These are phyloP conservation scores for Exophiala xenobiotica DNA, from an alignment of 2,329 filamentous ascomycete species.

Conservation along the genomic window DNA sequence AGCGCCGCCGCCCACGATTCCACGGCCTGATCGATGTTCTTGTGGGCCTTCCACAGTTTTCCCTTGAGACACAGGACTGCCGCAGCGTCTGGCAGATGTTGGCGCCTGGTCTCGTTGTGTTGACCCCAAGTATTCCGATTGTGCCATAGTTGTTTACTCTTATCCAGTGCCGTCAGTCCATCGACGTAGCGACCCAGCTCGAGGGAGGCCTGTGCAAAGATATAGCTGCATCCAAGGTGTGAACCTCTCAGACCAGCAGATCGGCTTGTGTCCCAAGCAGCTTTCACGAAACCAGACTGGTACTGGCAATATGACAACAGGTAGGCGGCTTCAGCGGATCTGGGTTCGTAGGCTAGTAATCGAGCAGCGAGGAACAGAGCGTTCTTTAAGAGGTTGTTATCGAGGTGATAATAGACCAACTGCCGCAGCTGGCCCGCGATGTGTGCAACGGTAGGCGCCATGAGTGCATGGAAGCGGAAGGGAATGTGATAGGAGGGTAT, in stretches of 20 bases:
- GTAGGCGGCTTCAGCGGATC: slow-evolving; percentile 76
- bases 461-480: slow-evolving; percentile 34
- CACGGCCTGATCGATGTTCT: slow-evolving; percentile 77
- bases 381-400: slow-evolving; percentile 85
- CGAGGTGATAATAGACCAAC: slow-evolving; percentile 72
- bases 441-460: slow-evolving; percentile 56
- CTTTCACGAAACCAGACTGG: slow-evolving; percentile 76
- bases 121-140: slow-evolving; percentile 76
- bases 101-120: slow-evolving; percentile 73
- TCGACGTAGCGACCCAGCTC: slow-evolving; percentile 75
- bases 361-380: slow-evolving; percentile 92
- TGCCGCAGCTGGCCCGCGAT: slow-evolving; percentile 62
- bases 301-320: slow-evolving; percentile 83
- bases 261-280: slow-evolving; percentile 81
- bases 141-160: slow-evolving; percentile 72
- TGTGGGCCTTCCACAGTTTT: slow-evolving; percentile 80
- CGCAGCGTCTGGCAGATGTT: slow-evolving; percentile 76
- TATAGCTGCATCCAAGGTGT: slow-evolving; percentile 83
- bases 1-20: slow-evolving; percentile 84
- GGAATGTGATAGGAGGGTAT: background rate
- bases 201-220: slow-evolving; percentile 87
- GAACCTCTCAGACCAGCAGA: slow-evolving; percentile 66
- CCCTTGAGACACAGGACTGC: slow-evolving; percentile 81
- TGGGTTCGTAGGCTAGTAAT: slow-evolving; percentile 77
- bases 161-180: slow-evolving; percentile 80